Evolutionary conservation across 192 early-diverging fungal species (phyloP).

Genomic region (Entomortierella parvispora): DNA sequence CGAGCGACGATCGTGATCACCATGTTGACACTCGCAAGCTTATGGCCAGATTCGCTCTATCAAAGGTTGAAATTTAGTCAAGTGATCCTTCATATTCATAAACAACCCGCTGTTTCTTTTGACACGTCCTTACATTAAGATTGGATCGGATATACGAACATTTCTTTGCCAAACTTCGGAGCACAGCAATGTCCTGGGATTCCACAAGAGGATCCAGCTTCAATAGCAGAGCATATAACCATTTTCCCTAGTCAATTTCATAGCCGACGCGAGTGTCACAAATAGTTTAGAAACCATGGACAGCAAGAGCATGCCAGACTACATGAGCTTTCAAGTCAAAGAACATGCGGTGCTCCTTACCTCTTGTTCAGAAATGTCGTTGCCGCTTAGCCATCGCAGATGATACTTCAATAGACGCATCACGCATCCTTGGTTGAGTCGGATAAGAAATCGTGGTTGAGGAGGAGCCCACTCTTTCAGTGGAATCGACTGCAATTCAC

Average conservation of each 20-base stretch:
- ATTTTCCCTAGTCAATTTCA: constrained; percentile 26
- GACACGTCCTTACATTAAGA: neutral
- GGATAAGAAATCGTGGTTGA: constrained; percentile 23
- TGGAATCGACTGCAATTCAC: neutral
- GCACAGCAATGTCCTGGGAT: constrained; percentile 50
- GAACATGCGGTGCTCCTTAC: neutral
- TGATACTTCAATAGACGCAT: constrained; percentile 35
- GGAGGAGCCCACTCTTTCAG: constrained; percentile 11
- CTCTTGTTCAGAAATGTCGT: constrained; percentile 31
- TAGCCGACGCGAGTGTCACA: too few relatives aligned
- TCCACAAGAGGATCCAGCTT: constrained; percentile 56
- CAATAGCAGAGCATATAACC: constrained; percentile 55
- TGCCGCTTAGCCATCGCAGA: constrained; percentile 32
- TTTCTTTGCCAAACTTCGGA: constrained; percentile 55
- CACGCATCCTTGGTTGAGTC: constrained; percentile 36
- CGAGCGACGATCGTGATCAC: constrained; percentile 44
- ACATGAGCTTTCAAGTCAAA: neutral
- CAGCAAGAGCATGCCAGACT: too few relatives aligned
- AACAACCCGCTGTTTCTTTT: too few relatives aligned
- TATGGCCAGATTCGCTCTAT: neutral
- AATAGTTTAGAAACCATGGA: too few relatives aligned
- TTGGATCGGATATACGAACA: constrained; percentile 46
- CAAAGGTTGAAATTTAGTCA: neutral
- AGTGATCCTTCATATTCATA: too few relatives aligned
- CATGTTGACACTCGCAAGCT: constrained; percentile 29